Base-by-base conservation (phyloP, 805 yeast species). In the Metschnikowia dekortorum region DNA sequence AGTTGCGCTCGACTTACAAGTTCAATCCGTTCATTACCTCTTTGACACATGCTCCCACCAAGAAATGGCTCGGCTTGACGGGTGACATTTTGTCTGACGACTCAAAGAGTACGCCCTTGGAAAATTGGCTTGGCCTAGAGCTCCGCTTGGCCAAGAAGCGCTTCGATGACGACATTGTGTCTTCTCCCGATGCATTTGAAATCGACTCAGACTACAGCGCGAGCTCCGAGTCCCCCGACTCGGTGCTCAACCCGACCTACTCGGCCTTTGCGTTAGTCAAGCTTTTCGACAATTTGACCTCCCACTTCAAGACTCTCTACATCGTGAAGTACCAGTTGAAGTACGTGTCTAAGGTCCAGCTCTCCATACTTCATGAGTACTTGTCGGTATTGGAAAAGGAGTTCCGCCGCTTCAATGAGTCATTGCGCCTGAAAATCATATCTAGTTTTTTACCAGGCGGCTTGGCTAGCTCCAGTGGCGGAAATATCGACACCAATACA, bases 251-350 rank as follows among this genome's bases (percentile, higher is more conserved):
- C 45, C 90, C 92, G 0, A 84, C 89, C 0, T 77, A 77, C 53
- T 79, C 89, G 0, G 81, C 90, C 0, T 70, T 76, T 36, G 78
- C 80, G 44, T 62, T 86, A 52, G 74, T 74, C 39, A 82, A 82
- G 56, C 63, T 87, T 39, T 65, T 86, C 22, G 81, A 82, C 54
- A 77, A 78, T 42, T 71, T 83, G 47, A 81, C 84, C 2, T 70
- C 70, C 13, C 82, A 80, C 53, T 82, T 82, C 65, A 69, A 70
- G 35, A 71, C 82, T 28, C 70, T 83, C 53, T 72, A 73, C 28
- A 64, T 75, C 26, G 75, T 78, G 14, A 76, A 76, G 41, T 80
- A 74, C 54, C 83, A 84, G 53, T 68, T 52, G 65, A 74, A 77
- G 55, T 83, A 81, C 53, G 69, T 85, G 7, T 69, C 80, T 16